Base-by-base conservation (phyloP, 495 filamentous ascomycete genomes). In the Haplographium delicatum region DNA sequence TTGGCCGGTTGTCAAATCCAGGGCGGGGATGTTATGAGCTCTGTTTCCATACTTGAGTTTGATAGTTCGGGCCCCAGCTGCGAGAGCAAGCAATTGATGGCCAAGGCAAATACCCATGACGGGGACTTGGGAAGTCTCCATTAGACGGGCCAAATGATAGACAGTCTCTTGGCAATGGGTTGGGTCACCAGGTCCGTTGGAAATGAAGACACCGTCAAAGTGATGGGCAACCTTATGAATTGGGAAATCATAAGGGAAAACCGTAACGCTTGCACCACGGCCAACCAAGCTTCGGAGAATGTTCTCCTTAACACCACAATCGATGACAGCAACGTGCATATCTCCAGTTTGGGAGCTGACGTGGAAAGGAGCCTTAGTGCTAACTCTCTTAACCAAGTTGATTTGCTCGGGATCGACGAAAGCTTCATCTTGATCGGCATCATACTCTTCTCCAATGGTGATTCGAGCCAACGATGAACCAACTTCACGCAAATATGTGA, bases 271-370 rank as follows among this genome's bases (percentile, higher is more conserved):
- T 33, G 88, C 83, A 22, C 91, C 93, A 26, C 93, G 88, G 67
- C 73, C 76, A 55, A 97, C 91, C 53, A 98, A 73, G 64, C 86
- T 91, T 56, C 93, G 86, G 43, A 98, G 81, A 65, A 98, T 98
- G 74, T 97, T 98, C 78, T 98, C 93, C 78, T 98, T 98, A 51
- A 98, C 94, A 68, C 93, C 93, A 65, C 93, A 98, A 71, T 98
- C 93, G 66, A 98, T 83, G 50, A 98, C 79, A 27, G 91, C 93
- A 60, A 98, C 81, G 70, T 98, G 93, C 66, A 84, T 81, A 64
- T 86, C 82, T 51, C 91, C 88, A 57, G 78, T 75, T 34, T 80
- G 75, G 27, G 89, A 86, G 54, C 81, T 81, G 52, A 96, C 84
- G 63, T 96, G 91, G 76, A 98, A 98, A 9, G 93, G 94, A 47